A percentile compares a stretch with the other conserved stretches of the same genome.
These are phyloP conservation scores for Echinochloa phyllopogon DNA, from an alignment of 176 grass and related monocot species.

Conservation along the genomic window DNA sequence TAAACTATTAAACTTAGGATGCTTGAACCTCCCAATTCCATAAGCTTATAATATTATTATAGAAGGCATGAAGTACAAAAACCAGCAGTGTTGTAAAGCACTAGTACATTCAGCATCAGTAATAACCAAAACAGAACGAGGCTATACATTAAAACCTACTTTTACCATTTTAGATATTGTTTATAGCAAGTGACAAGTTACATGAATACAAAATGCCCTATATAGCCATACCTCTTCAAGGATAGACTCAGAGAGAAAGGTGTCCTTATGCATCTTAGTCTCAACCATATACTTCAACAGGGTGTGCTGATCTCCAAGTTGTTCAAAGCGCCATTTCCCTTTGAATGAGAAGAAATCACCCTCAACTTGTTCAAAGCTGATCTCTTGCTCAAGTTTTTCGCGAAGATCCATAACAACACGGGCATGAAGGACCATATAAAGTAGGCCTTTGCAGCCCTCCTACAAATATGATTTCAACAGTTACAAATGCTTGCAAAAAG, in stretches of 20 bases:
- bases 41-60: not conserved
- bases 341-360: constrained; percentile 92
- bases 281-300: constrained; percentile 97
- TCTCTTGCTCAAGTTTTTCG: constrained; percentile 75
- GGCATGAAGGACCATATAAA: constrained; percentile 98
- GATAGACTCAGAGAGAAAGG: constrained; percentile 92
- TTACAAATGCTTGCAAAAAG: constrained; percentile 16
- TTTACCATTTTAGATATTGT: constrained; percentile 5
- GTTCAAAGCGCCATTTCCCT: constrained; percentile 89
- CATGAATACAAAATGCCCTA: not conserved
- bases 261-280: constrained; percentile 95
- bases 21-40: not conserved
- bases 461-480: constrained; percentile 37
- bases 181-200: not conserved
- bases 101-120: not conserved
- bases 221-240: constrained; percentile 86
- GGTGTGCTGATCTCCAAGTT: constrained; percentile 85
- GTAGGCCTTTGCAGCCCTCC: constrained; percentile 95
- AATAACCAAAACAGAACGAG: not conserved
- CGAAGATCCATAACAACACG: constrained; percentile 91
- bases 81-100: not conserved
- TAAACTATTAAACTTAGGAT: not conserved
- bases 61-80: not conserved
- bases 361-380: constrained; percentile 96
- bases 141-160: not conserved